Base-by-base conservation (phyloP, 73 alveolate species). In the Blepharisma japonicum region DNA sequence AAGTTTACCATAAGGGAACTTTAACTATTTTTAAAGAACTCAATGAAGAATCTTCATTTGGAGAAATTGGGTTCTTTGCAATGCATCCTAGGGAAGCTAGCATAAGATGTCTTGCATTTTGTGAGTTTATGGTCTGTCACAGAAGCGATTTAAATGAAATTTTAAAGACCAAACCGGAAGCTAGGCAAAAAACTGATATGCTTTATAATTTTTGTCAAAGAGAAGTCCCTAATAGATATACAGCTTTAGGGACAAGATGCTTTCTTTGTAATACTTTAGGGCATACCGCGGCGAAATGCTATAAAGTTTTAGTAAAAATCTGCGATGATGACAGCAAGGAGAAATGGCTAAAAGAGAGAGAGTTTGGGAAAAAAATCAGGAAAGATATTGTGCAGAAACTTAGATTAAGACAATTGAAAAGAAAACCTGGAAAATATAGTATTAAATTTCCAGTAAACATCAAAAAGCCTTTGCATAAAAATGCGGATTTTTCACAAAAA, bases 11-110 rank as follows among this genome's bases (percentile, higher is more conserved):
- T 61, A 48, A 77, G 47, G 14, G 55, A 32, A 78, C 86, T 23
- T 9, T 9, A 5, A 78, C 81, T 7, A 21, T 68, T 18, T 46
- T 68, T 9, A 21, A 42, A 54, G 77, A 67, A 20, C 47, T 78
- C 2, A 7, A 23, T 14, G 21, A 21, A 8, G 79, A n/a, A 5
- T 38, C 38, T 9, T 48, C 9, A 4, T 85, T 84, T 49, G 90
- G 94, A 6, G 94, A 87, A 79, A 50, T 87, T 50, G 84, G 82
- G 20, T 87, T 87, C 68, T 87, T 87, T 68, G 71, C 94, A 23
- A 83, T 55, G 61, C 49, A 68, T 21, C 80, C 84, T n/a, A 77
- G 94, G 47, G 54, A 71, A 32, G 90, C 94, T 3, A 68, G 91
- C 8, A 85, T 72, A 6, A 42, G 84, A n/a, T 77, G 88, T 6